Evolutionary conservation across 495 filamentous ascomycete species (phyloP), one percentile per base, ranked within the genome.

Genomic region (Podospora pseudocomata): DNA sequence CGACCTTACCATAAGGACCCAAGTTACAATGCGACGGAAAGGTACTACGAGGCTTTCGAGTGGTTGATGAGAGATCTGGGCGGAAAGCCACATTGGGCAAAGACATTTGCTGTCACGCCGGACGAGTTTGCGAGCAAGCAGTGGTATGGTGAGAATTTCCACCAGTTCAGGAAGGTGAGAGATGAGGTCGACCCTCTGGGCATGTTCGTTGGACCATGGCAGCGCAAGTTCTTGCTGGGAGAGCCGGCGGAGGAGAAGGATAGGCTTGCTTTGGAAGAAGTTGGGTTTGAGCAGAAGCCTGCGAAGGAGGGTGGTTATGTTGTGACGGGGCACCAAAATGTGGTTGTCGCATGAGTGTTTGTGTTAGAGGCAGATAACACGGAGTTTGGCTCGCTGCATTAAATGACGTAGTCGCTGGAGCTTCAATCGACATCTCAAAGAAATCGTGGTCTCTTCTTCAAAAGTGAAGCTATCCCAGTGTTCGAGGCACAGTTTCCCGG

Each of bases 71-170:
- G 88, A 44, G 91, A 97, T 63, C 80, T 96, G 66, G 92, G 91
- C 65, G 95, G 92, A n/a, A 84, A 85, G 60, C 95, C 95, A 39
- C 95, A 99, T 78, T 99, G 95, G 93, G 95, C 96, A 6, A 99
- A 99, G 85, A 97, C 97, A 73, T 98, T 97, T 78, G 80, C 82
- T 30, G 84, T 86, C 18, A 79, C 80, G 1, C 82, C 84, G 9
- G 81, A 83, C 53, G 87, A 91, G 56, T 81, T 92, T 30, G 76
- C 79, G 63, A 49, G 39, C 39, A 49, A 49, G 39, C 60, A 68
- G 5, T 86, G 87, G 80, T 90, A 86, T 69, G 81, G 79, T 23
- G 69, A 69, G 18, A 76, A 81, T 59, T 84, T 95, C 75, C 75
- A 80, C 34, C 78, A 84, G 65, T 97, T 90, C 88, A 78, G 88